These are phyloP conservation scores for Trichosporon asahii DNA, from an alignment of 1,284 basidiomycete species.

Conservation along the genomic window DNA sequence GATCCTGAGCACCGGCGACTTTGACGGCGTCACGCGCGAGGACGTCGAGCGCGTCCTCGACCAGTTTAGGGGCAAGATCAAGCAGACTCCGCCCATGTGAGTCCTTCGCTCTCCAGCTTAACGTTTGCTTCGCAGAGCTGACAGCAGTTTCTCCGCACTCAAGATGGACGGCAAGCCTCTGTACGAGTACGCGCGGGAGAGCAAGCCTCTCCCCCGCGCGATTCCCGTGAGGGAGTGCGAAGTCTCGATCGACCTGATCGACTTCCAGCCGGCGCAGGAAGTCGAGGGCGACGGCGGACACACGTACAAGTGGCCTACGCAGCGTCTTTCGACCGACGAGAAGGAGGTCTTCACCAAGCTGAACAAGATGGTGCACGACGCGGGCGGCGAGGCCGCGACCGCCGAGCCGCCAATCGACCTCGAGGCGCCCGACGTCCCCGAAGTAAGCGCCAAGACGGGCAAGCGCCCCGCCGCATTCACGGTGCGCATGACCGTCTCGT, in stretches of 20 bases:
- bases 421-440: conserved; percentile 39
- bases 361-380: conserved; percentile 50
- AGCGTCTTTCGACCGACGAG: conserved; percentile 65
- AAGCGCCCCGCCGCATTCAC: conserved; percentile 71
- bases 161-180: conserved; percentile 97
- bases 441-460: conserved; percentile 50
- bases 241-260: conserved; percentile 65
- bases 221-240: conserved; percentile 84
- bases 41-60: conserved; percentile 67
- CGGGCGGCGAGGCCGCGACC: conserved; percentile 32
- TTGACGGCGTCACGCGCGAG: conserved; percentile 77
- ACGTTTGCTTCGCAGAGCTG: not conserved
- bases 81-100: conserved; percentile 87
- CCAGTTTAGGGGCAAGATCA: conserved; percentile 81
- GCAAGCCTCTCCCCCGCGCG: conserved; percentile 83
- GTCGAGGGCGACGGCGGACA: conserved; percentile 47
- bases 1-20: conserved; percentile 69
- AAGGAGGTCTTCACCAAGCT: conserved; percentile 66
- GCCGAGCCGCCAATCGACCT: conserved; percentile 36
- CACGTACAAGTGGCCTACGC: conserved; percentile 70
- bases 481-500: conserved; percentile 83
- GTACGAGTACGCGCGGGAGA: conserved; percentile 92
- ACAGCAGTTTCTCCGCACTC: conserved; percentile 82
- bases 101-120: too few relatives aligned
- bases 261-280: conserved; percentile 49